A percentile compares a stretch with the other conserved stretches of the same genome.
These are phyloP conservation scores for Penicillium hesseltinei DNA, from an alignment of 2,329 filamentous ascomycete species.

Conservation along the genomic window DNA sequence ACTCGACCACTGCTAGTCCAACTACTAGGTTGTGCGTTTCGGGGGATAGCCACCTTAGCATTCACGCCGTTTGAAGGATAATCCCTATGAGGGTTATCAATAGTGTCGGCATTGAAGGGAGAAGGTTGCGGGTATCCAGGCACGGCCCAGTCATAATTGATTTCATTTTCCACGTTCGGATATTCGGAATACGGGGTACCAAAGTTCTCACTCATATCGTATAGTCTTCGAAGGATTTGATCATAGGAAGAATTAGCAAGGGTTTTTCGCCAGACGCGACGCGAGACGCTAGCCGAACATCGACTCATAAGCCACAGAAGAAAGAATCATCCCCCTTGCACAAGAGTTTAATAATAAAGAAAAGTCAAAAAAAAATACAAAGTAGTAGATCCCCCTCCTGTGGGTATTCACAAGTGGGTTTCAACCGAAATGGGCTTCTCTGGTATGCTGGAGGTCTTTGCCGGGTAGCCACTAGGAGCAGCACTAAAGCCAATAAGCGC, in stretches of 20 bases:
- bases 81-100: slow-evolving; percentile 15
- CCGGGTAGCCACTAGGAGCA: slow-evolving; percentile 19
- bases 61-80: slow-evolving; percentile 15
- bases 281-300: not conserved
- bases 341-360: not conserved
- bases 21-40: slow-evolving; percentile 23
- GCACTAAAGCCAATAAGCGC: not conserved
- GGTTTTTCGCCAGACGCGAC: not conserved
- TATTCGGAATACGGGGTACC: slow-evolving; percentile 2
- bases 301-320: not conserved
- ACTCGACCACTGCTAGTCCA: slow-evolving; percentile 33
- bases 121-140: slow-evolving; percentile 19
- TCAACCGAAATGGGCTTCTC: slow-evolving; percentile 9
- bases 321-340: not conserved
- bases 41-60: slow-evolving; percentile 34
- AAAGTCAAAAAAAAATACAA: slow-evolving; percentile 2
- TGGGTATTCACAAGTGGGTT: slow-evolving; percentile 4
- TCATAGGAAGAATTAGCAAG: not conserved
- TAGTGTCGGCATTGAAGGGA: slow-evolving; percentile 14
- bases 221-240: not conserved
- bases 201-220: slow-evolving; percentile 10
- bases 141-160: slow-evolving; percentile 17
- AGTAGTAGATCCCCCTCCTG: not conserved
- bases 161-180: slow-evolving; percentile 8
- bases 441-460: slow-evolving; percentile 25